Evolutionary conservation across 805 yeast genomes (phyloP).

Genomic region (Monosporozyma yasuniensis): DNA sequence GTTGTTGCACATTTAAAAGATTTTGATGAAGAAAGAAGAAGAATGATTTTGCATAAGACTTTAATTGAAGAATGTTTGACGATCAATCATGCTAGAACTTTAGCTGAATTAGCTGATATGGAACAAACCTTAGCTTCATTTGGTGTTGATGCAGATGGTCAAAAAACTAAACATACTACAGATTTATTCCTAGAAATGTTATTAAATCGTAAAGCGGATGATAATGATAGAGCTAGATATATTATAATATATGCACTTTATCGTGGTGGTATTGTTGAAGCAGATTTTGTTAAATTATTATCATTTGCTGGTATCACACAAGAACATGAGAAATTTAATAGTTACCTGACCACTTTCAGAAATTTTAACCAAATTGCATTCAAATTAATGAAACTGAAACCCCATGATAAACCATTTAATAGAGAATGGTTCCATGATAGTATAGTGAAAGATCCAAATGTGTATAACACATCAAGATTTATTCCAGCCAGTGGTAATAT

Average conservation of each 20-base stretch:
- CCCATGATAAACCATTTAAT: conserved; percentile 36
- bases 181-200: conserved; percentile 53
- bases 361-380: conserved; percentile 54
- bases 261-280: conserved; percentile 70
- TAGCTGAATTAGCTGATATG: conserved; percentile 69
- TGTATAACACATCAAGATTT: conserved; percentile 60
- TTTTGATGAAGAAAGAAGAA: conserved; percentile 58
- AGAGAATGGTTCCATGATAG: conserved; percentile 49
- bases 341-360: conserved; percentile 45
- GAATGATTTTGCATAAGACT: conserved; percentile 49
- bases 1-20: conserved; percentile 64
- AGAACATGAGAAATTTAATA: conserved; percentile 33
- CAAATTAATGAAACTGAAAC: conserved; percentile 39
- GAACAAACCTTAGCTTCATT: conserved; percentile 76
- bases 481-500: conserved; percentile 61
- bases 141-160: conserved; percentile 63
- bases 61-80: conserved; percentile 58
- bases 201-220: conserved; percentile 38
- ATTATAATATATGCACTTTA: conserved; percentile 67
- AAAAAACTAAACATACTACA: conserved; percentile 48
- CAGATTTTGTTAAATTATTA: conserved; percentile 64
- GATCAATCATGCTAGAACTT: conserved; percentile 45
- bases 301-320: conserved; percentile 40
- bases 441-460: conserved; percentile 28
- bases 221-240: conserved; percentile 64